A percentile compares a stretch with the other conserved stretches of the same genome.
phyloP scores from a whole-genome alignment of 495 filamentous ascomycete genomes.

The Penicillium bovifimosum region DNA sequence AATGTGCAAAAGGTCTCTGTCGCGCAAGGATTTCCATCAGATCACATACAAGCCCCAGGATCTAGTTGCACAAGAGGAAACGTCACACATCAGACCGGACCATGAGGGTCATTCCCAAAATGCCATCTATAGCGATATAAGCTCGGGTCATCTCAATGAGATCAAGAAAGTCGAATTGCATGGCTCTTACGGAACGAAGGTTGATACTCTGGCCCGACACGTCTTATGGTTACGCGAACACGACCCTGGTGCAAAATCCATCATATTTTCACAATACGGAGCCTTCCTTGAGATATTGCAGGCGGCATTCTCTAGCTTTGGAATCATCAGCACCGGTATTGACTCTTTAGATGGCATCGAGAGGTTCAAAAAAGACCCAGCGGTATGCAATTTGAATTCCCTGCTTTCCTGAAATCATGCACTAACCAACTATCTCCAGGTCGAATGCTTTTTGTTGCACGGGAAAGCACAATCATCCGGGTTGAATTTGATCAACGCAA shows the following conservation, averaged over 20 bases:
- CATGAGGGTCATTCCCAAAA: slow-evolving; percentile 29
- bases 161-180: slow-evolving; percentile 79
- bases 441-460: slow-evolving; percentile 84
- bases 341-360: slow-evolving; percentile 58
- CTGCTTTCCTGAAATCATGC: background rate
- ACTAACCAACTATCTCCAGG: slow-evolving; percentile 19
- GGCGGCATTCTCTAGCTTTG: slow-evolving; percentile 58
- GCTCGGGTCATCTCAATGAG: slow-evolving; percentile 60
- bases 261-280: slow-evolving; percentile 85
- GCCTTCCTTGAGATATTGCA: slow-evolving; percentile 73
- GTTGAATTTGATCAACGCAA: slow-evolving; percentile 85
- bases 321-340: slow-evolving; percentile 67
- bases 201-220: slow-evolving; percentile 77
- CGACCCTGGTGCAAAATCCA: slow-evolving; percentile 82
- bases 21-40: slow-evolving; percentile 61
- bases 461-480: slow-evolving; percentile 83
- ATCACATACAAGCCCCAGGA: slow-evolving; percentile 78
- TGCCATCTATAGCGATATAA: slow-evolving; percentile 74
- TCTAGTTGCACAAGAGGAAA: slow-evolving; percentile 64
- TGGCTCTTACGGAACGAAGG: slow-evolving; percentile 78
- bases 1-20: slow-evolving; percentile 66
- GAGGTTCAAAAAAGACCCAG: slow-evolving; percentile 69
- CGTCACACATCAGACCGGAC: slow-evolving; percentile 22
- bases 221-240: slow-evolving; percentile 76
- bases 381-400: slow-evolving; percentile 27